phyloP scores from a whole-genome alignment of 306 rosid species.

The Mucuna pruriens region DNA sequence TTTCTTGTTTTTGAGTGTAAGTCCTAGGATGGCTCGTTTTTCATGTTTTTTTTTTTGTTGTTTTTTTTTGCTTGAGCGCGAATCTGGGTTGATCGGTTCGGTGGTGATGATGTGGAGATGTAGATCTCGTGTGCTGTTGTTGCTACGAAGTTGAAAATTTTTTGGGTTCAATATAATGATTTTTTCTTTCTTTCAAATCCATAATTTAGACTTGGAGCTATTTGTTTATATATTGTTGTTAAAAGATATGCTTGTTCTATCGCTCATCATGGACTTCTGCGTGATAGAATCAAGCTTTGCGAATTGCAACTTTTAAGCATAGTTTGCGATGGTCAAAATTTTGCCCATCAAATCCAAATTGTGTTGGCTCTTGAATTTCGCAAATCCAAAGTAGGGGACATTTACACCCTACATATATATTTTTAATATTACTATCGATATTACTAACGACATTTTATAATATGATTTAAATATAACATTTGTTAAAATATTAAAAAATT shows the following conservation, averaged over 20 bases:
- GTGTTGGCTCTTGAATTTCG: background rate
- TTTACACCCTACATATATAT: no score
- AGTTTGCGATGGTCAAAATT: background rate
- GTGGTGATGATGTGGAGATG: constrained; percentile 41
- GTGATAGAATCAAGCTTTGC: background rate
- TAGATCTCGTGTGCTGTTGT: constrained; percentile 41
- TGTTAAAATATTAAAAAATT: no score
- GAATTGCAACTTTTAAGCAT: background rate
- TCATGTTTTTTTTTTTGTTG: background rate
- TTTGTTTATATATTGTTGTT: constrained; percentile 8
- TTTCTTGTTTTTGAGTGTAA: constrained; percentile 36
- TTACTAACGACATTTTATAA: no score
- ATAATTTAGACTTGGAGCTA: background rate
- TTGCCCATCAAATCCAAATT: background rate
- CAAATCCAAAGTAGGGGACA: no score
- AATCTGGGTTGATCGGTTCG: constrained; percentile 33
- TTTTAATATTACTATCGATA: no score
- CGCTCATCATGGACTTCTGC: background rate
- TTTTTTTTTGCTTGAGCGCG: background rate
- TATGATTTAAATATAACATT: no score
- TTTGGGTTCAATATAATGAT: constrained; percentile 41
- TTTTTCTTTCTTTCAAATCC: background rate
- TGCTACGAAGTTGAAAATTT: constrained; percentile 30
- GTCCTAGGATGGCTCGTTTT: constrained; percentile 17
- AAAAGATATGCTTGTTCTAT: background rate